Base-by-base conservation (phyloP, 768 basidiomycete genomes). In the Tricholoma bakamatsutake region DNA sequence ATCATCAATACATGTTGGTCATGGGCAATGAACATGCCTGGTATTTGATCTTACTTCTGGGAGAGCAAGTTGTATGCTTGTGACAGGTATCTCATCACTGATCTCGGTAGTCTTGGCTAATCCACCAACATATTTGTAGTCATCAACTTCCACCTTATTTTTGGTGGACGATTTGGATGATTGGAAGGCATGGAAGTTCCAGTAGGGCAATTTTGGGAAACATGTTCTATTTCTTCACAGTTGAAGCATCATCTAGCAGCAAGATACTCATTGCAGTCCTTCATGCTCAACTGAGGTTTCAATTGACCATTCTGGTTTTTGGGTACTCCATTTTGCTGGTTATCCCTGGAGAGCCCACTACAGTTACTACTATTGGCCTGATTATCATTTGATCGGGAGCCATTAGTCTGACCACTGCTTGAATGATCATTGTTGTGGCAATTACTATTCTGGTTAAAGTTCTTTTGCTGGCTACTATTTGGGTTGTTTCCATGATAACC, bases 211-310 rank as follows among this genome's bases (percentile, higher is more conserved):
- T 39, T 39, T 39, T 15, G 39, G 39, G 15, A n/a, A 5, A 39
- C 8, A 17, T 60, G 56, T 7, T 56, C 59, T 0, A 31, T 3
- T 49, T 55, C 50, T 5, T 45, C 49, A 46, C 59, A 60, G 5
- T 6, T 18, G 50, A 59, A 59, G 27, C 59, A 59, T 31, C 45
- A 30, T 2, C 53, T 47, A 1, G 46, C 31, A 3, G 55, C 59
- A 1, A n/a, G 21, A 3, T 54, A 50, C n/a, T 59, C 55, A 12
- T 45, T 55, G n/a, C 55, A 17, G 13, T 59, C 52, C 18, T 54
- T 24, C 4, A 13, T 11, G 6, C 18, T 21, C 2, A 58, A 35
- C 10, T 11, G 8, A 31, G 31, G 30, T 6, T 15, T 34, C 5
- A n/a, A 50, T n/a, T 18, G 30, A 3, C n/a, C 13, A 9, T 18